phyloP scores from a whole-genome alignment of 768 basidiomycete species.

The Leccinum rimulosum region DNA sequence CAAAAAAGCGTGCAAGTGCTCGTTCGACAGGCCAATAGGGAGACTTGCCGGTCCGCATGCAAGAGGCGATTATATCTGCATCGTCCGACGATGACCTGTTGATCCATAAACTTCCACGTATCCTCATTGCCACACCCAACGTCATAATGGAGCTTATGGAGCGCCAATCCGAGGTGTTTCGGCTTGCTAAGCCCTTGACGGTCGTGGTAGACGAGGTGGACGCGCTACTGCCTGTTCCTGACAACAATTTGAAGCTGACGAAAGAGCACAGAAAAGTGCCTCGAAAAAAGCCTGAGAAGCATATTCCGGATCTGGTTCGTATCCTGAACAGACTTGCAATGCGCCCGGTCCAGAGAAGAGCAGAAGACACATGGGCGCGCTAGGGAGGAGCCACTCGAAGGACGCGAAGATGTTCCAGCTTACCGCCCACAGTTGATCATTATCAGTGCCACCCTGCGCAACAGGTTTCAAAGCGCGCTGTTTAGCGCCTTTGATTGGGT shows the following conservation, averaged over 20 bases:
- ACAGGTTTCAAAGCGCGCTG: conserved; percentile 39
- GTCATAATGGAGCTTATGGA: conserved; percentile 58
- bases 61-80: conserved; percentile 26
- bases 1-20: conserved; percentile 57
- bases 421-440: conserved; percentile 58
- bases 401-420: conserved; percentile 1
- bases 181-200: conserved; percentile 46
- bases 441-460: conserved; percentile 68
- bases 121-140: conserved; percentile 72
- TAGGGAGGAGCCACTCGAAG: conserved; percentile 11
- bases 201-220: conserved; percentile 79
- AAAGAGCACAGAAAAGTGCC: conserved; percentile 37
- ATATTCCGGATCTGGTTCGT: conserved; percentile 57
- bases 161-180: conserved; percentile 42
- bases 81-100: conserved; percentile 37
- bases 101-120: conserved; percentile 50
- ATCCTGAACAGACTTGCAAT: conserved; percentile 55
- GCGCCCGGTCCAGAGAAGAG: conserved; percentile 32
- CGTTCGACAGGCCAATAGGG: conserved; percentile 46
- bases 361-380: not conserved
- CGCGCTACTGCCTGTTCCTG: conserved; percentile 58
- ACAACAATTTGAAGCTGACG: conserved; percentile 28
- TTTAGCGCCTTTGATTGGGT: conserved; percentile 61
- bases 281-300: conserved; percentile 43
- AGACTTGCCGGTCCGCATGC: conserved; percentile 26